These are phyloP conservation scores for Melocanna baccifera DNA, from an alignment of 176 grass and related monocot species.

Conservation along the genomic window DNA sequence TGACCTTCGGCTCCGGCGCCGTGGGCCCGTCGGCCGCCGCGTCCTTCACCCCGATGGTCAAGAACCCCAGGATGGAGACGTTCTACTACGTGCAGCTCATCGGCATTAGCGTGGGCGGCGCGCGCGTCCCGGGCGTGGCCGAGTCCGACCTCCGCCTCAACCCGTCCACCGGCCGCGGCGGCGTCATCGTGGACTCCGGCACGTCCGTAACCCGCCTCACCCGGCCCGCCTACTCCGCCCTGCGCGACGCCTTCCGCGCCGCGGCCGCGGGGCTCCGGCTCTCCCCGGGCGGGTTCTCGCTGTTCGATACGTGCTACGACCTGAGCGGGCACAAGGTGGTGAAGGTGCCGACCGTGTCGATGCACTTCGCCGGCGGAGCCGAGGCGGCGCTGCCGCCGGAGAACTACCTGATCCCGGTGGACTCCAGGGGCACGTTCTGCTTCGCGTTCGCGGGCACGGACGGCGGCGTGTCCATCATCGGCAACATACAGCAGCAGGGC, in stretches of 20 bases:
- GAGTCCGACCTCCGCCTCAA: constrained; percentile 67
- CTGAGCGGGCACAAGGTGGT: constrained; percentile 70
- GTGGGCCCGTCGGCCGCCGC: background rate
- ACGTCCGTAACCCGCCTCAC: constrained; percentile 82
- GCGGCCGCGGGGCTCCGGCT: constrained; percentile 50
- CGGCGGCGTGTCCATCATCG: constrained; percentile 83
- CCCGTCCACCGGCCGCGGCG: constrained; percentile 62
- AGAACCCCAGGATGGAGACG: constrained; percentile 74
- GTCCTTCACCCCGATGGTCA: constrained; percentile 68
- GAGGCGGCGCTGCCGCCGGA: constrained; percentile 68
- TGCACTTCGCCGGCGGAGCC: constrained; percentile 73
- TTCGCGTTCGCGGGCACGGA: constrained; percentile 93
- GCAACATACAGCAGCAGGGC: constrained; percentile 95
- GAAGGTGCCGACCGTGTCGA: constrained; percentile 84
- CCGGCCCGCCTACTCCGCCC: constrained; percentile 58
- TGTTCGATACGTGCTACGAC: constrained; percentile 99
- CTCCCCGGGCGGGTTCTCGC: constrained; percentile 69
- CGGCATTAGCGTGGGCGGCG: constrained; percentile 82
- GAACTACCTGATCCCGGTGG: constrained; percentile 97
- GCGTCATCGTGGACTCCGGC: constrained; percentile 97
- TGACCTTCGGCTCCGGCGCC: constrained; percentile 45
- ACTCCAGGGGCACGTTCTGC: constrained; percentile 84
- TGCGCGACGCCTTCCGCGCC: constrained; percentile 77
- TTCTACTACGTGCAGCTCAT: constrained; percentile 84
- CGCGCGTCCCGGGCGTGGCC: constrained; percentile 57